phyloP scores from a whole-genome alignment of 2,329 filamentous ascomycete species.

The Ophiostoma montium region DNA sequence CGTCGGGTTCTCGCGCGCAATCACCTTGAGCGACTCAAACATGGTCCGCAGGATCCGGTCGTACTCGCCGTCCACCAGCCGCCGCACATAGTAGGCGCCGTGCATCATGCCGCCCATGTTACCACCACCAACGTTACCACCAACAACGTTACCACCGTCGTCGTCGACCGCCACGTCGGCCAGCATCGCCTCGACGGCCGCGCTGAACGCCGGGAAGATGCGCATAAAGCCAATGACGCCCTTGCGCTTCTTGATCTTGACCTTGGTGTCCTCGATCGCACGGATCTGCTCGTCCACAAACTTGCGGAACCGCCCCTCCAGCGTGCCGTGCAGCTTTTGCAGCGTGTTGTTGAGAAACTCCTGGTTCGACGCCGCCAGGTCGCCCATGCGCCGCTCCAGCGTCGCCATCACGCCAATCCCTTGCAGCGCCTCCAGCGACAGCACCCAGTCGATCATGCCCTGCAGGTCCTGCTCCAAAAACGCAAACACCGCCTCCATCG shows the following conservation, averaged over 20 bases:
- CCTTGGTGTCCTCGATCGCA: slow-evolving; percentile 94
- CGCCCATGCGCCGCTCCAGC: slow-evolving; percentile 63
- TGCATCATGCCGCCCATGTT: no score
- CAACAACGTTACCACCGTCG: no score
- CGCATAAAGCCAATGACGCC: slow-evolving; percentile 92
- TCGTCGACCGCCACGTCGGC: slow-evolving; percentile 33
- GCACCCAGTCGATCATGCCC: slow-evolving; percentile 68
- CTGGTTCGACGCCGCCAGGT: slow-evolving; percentile 81
- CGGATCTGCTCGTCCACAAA: slow-evolving; percentile 93
- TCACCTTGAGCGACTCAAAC: slow-evolving; percentile 94
- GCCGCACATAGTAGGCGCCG: slow-evolving; percentile 38
- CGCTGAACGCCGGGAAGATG: slow-evolving; percentile 77
- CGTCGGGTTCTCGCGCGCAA: slow-evolving; percentile 55
- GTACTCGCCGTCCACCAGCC: slow-evolving; percentile 76
- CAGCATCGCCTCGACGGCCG: slow-evolving; percentile 74
- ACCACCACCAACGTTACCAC: no score
- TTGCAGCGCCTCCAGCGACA: slow-evolving; percentile 74
- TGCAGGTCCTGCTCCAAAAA: slow-evolving; percentile 71
- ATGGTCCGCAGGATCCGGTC: slow-evolving; percentile 81
- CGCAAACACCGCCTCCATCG: slow-evolving; percentile 78
- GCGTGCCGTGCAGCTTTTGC: slow-evolving; percentile 61
- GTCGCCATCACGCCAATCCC: slow-evolving; percentile 74
- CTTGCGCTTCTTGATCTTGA: slow-evolving; percentile 97
- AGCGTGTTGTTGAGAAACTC: slow-evolving; percentile 71
- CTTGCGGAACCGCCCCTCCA: slow-evolving; percentile 65